phyloP scores from a whole-genome alignment of 2,329 filamentous ascomycete genomes.

The Alternaria gaisen region DNA sequence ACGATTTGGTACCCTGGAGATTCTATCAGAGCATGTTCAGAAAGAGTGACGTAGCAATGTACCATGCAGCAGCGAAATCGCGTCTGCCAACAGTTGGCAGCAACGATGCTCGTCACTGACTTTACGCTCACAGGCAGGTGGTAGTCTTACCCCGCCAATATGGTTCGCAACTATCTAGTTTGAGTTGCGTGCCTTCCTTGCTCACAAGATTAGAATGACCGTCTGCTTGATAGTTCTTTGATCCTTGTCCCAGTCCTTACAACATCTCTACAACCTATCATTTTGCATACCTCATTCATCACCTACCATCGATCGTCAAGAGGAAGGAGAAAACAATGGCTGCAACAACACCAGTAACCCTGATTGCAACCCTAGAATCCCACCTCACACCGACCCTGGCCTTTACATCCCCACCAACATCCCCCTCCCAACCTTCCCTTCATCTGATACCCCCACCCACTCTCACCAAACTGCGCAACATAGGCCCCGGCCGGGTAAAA shows the following conservation, averaged over 20 bases:
- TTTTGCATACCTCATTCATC: not conserved
- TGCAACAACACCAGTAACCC: slow-evolving; percentile 14
- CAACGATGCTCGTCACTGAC: not conserved
- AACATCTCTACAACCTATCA: not conserved
- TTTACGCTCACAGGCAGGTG: not conserved
- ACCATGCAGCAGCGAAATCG: not conserved
- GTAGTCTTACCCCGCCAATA: not conserved
- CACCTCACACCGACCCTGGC: slow-evolving; percentile 29
- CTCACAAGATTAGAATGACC: not conserved
- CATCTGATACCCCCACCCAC: slow-evolving; percentile 26
- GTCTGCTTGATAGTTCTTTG: not conserved
- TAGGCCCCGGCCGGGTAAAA: slow-evolving; percentile 32
- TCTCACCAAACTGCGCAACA: slow-evolving; percentile 34
- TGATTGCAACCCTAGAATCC: slow-evolving; percentile 41
- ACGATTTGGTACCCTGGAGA: not conserved
- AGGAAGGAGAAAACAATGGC: not conserved
- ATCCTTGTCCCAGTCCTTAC: not conserved
- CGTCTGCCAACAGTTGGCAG: not conserved
- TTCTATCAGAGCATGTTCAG: not conserved
- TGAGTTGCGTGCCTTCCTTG: not conserved
- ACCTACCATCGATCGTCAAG: not conserved
- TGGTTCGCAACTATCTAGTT: not conserved
- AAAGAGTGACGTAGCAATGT: not conserved
- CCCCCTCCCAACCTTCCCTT: slow-evolving; percentile 23
- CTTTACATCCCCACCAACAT: slow-evolving; percentile 12